Evolutionary conservation across 306 rosid species (phyloP).

Genomic region (Quercus variabilis): DNA sequence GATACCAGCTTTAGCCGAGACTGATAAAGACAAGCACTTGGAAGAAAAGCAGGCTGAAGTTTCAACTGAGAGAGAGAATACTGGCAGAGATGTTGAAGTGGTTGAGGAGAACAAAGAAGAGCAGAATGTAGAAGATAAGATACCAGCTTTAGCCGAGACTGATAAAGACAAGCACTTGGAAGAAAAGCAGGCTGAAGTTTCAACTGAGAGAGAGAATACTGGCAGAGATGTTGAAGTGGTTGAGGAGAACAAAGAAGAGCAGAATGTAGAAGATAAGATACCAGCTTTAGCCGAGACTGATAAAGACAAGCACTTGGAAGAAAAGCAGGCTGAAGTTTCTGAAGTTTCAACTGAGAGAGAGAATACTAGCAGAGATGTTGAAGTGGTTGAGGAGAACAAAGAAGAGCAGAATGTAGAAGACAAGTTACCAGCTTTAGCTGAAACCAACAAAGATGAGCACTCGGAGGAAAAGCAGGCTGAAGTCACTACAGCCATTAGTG

Average conservation of each 20-base stretch:
- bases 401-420: not conserved
- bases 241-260: not conserved
- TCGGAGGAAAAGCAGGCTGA: conserved; percentile 24
- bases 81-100: conserved; percentile 13
- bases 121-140: conserved; percentile 11
- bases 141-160: conserved; percentile 23
- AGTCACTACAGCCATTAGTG: no score
- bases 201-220: no score
- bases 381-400: conserved; percentile 2
- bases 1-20: conserved; percentile 21
- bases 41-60: conserved; percentile 23
- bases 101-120: not conserved
- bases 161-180: conserved; percentile 24
- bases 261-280: conserved; percentile 6
- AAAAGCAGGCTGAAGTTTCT: not conserved
- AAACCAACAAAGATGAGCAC: conserved; percentile 22
- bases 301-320: conserved; percentile 28
- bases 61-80: no score
- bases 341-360: no score
- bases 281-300: conserved; percentile 23
- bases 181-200: conserved; percentile 7
- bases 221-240: conserved; percentile 15
- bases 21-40: conserved; percentile 17
- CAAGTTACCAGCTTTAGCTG: conserved; percentile 17
- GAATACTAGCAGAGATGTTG: conserved; percentile 7